These are phyloP conservation scores for Penicillium freii DNA, from an alignment of 2,329 filamentous ascomycete species.

Conservation along the genomic window DNA sequence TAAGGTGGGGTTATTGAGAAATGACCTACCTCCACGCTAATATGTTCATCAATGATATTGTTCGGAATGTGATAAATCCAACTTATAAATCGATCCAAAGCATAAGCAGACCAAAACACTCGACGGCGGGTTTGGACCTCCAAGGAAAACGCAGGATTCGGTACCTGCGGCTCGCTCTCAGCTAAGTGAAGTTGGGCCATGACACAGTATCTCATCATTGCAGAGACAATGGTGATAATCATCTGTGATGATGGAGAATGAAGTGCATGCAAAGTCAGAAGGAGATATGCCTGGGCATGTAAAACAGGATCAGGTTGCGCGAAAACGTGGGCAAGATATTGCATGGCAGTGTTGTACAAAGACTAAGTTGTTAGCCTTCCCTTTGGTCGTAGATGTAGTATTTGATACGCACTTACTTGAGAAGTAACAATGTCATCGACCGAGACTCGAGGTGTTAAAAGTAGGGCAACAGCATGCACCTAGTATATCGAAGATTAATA, in stretches of 20 bases:
- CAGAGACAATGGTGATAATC: constrained; percentile 16
- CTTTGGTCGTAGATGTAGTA: neutral
- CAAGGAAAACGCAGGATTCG: constrained; percentile 5
- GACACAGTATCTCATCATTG: constrained; percentile 18
- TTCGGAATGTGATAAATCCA: constrained; percentile 20
- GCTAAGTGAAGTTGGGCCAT: constrained; percentile 15
- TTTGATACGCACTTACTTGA: constrained; percentile 3
- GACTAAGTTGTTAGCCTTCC: neutral
- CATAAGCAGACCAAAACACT: constrained; percentile 20
- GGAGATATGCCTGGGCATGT: constrained; percentile 17
- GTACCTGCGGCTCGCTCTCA: constrained; percentile 6
- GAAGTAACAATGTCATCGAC: constrained; percentile 10
- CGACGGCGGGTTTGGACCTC: constrained; percentile 17
- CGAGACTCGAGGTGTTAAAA: constrained; percentile 14
- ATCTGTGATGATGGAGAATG: constrained; percentile 18
- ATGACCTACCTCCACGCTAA: constrained; percentile 12
- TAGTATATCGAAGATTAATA: neutral
- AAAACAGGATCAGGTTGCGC: constrained; percentile 7
- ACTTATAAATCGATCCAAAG: constrained; percentile 17
- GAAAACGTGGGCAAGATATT: constrained; percentile 12
- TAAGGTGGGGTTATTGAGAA: neutral
- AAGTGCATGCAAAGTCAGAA: constrained; percentile 18
- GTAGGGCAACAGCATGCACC: constrained; percentile 16
- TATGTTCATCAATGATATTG: constrained; percentile 16
- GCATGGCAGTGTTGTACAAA: constrained; percentile 14